These are phyloP conservation scores for Xylaria polymorpha DNA, from an alignment of 2,329 filamentous ascomycete species.

Conservation along the genomic window DNA sequence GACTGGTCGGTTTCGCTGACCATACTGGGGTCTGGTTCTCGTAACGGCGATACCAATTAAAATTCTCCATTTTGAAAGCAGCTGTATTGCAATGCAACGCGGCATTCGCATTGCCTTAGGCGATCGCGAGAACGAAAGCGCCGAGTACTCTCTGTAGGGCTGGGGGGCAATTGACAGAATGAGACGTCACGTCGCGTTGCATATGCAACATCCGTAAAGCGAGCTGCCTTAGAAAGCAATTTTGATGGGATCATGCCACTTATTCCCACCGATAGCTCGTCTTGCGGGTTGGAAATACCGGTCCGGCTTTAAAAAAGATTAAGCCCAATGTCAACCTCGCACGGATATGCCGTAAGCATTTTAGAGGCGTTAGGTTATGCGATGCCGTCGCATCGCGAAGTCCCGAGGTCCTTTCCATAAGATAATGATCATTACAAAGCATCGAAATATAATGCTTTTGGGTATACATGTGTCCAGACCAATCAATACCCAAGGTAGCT, in stretches of 20 bases:
- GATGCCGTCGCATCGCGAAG: background rate
- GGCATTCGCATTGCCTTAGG: slow-evolving; percentile 11
- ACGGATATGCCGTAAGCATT: no score
- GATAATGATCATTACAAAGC: background rate
- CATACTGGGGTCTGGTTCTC: background rate
- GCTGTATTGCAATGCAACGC: background rate
- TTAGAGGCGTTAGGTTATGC: background rate
- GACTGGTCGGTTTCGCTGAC: slow-evolving; percentile 6
- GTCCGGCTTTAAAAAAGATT: no score
- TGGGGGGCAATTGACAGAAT: background rate
- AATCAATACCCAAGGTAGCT: no score
- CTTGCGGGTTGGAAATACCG: background rate
- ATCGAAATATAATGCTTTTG: background rate
- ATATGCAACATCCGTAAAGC: background rate
- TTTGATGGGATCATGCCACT: background rate
- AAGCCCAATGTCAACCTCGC: no score
- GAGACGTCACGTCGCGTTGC: background rate
- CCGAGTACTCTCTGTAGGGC: background rate
- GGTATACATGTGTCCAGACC: background rate
- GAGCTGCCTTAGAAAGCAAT: no score
- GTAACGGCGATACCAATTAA: background rate
- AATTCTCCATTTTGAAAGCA: background rate
- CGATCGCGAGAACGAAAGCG: background rate
- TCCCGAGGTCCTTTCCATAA: background rate
- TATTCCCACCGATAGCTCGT: background rate